phyloP scores from a whole-genome alignment of 495 filamentous ascomycete genomes.

The Aspergillus wentii region DNA sequence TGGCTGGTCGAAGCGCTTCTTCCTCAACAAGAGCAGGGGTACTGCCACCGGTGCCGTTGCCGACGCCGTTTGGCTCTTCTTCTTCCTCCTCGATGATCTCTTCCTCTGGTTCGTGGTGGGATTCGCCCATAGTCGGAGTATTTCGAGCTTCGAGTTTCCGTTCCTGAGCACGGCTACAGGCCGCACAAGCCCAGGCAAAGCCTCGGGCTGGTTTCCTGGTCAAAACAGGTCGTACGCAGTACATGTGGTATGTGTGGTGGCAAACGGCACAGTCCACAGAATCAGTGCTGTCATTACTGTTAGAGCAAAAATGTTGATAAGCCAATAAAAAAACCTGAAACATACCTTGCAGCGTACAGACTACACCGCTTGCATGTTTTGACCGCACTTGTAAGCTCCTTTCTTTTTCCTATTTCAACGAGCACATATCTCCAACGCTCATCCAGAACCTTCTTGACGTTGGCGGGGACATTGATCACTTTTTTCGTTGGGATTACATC shows the following conservation, averaged over 20 bases:
- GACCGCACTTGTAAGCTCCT: slow-evolving; percentile 93
- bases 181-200: slow-evolving; percentile 96
- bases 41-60: slow-evolving; percentile 50
- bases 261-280: slow-evolving; percentile 98
- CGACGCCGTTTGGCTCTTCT: slow-evolving; percentile 49
- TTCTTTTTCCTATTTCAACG: slow-evolving; percentile 83
- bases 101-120: slow-evolving; percentile 63
- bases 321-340: slow-evolving; percentile 12
- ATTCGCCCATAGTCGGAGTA: slow-evolving; percentile 61
- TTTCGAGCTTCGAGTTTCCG: slow-evolving; percentile 86
- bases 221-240: slow-evolving; percentile 87
- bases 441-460: slow-evolving; percentile 90
- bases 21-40: slow-evolving; percentile 54
- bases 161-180: slow-evolving; percentile 92
- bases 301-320: not conserved
- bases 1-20: slow-evolving; percentile 60
- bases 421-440: slow-evolving; percentile 94
- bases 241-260: slow-evolving; percentile 95
- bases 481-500: slow-evolving; percentile 88
- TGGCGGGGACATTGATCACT: slow-evolving; percentile 92
- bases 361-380: slow-evolving; percentile 92
- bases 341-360: slow-evolving; percentile 84
- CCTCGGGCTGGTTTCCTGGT: slow-evolving; percentile 96
- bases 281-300: slow-evolving; percentile 57
- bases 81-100: slow-evolving; percentile 75